Conservation (phyloP, 1,139 yeast species). For the Nadsonia starkeyi-henricii region DNA sequence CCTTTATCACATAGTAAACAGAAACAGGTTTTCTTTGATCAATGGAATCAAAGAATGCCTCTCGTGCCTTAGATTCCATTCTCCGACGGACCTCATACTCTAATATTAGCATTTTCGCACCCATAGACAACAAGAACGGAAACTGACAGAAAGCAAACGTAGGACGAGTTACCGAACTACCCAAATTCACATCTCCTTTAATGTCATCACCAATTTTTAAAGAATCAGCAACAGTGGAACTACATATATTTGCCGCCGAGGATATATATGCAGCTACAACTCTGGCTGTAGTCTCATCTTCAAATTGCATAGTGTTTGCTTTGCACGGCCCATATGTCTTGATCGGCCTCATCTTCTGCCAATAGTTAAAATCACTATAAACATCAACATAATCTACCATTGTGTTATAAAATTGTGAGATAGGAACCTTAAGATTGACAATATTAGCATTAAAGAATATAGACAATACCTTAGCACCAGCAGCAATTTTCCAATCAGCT, state of each 20-base stretch:
- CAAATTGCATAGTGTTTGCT: neutral
- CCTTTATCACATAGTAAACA: constrained; percentile 51
- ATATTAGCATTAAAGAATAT: constrained; percentile 43
- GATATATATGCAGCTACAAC: neutral
- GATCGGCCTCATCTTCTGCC: constrained; percentile 35
- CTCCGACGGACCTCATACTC: constrained; percentile 72
- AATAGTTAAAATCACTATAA: constrained; percentile 64
- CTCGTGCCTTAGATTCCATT: constrained; percentile 83
- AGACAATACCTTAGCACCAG: constrained; percentile 48
- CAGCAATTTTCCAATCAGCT: constrained; percentile 64
- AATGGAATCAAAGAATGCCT: constrained; percentile 67
- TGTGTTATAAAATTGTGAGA: constrained; percentile 58
- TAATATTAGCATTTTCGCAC: constrained; percentile 64
- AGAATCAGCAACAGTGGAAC: neutral
- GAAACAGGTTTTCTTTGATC: constrained; percentile 49
- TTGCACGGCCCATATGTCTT: too few species aligned
- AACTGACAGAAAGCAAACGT: constrained; percentile 48
- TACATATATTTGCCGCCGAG: neutral
- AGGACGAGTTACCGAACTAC: constrained; percentile 5
- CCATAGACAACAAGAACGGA: constrained; percentile 71
- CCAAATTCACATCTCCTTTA: constrained; percentile 2
- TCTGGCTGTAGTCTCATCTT: neutral
- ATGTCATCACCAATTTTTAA: constrained; percentile 2
- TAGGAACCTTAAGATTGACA: constrained; percentile 28
- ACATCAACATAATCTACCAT: constrained; percentile 70